phyloP scores from a whole-genome alignment of 2,329 filamentous ascomycete species.

The Epichloe glyceriae region DNA sequence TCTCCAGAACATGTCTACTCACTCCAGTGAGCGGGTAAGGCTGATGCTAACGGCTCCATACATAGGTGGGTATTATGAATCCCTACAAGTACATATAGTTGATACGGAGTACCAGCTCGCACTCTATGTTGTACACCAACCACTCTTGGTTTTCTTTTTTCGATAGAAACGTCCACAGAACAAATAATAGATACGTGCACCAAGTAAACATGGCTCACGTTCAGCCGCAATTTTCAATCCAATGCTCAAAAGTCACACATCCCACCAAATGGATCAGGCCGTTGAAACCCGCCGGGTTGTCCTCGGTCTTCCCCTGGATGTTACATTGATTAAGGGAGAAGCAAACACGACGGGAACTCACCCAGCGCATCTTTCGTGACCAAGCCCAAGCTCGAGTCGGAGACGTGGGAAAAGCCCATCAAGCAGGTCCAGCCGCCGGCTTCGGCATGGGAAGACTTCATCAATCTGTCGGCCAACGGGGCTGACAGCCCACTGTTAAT shows the following conservation, averaged over 20 bases:
- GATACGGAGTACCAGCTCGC: too few species aligned
- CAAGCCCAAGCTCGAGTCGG: conserved; percentile 14
- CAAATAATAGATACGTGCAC: too few species aligned
- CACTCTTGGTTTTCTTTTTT: too few species aligned
- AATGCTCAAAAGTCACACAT: too few species aligned
- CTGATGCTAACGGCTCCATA: conserved; percentile 25
- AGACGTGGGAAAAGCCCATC: conserved; percentile 14
- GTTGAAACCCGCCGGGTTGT: too few species aligned
- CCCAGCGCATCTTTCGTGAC: conserved; percentile 9
- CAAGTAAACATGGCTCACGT: too few species aligned
- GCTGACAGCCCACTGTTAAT: conserved; percentile 28
- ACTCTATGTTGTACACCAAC: too few species aligned
- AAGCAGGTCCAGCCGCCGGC: conserved; percentile 27
- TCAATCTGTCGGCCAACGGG: conserved; percentile 26
- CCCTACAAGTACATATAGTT: conserved; percentile 84
- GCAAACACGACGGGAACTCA: not conserved
- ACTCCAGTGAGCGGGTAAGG: conserved; percentile 6
- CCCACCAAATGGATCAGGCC: too few species aligned
- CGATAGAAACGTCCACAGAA: too few species aligned
- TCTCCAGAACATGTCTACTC: not conserved
- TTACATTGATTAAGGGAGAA: too few species aligned
- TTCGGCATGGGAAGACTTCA: conserved; percentile 37
- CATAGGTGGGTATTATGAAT: conserved; percentile 93
- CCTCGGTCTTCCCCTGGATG: too few species aligned
- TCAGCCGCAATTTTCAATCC: too few species aligned